phyloP scores from a whole-genome alignment of 2,329 filamentous ascomycete species.

The Alternaria sp. region DNA sequence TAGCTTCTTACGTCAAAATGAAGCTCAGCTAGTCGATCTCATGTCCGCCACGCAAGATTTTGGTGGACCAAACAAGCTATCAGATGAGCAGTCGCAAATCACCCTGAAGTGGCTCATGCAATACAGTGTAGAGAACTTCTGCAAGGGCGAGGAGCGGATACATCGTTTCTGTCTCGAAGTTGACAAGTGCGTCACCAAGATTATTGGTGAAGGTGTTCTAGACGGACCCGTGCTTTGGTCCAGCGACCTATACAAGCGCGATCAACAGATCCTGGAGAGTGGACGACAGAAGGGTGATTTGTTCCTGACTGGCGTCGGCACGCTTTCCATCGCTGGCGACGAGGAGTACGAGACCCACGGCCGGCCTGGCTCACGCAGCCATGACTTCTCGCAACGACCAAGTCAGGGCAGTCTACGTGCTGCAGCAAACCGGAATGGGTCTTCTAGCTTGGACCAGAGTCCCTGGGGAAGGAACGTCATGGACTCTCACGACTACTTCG shows the following conservation, averaged over 20 bases:
- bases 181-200: conserved; percentile 81
- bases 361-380: conserved; percentile 51
- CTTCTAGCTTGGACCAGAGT: conserved; percentile 74
- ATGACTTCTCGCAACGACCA: conserved; percentile 60
- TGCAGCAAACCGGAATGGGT: conserved; percentile 69
- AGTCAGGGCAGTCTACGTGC: conserved; percentile 66
- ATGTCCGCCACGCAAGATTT: conserved; percentile 83
- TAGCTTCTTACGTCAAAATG: conserved; percentile 77
- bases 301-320: conserved; percentile 57
- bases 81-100: conserved; percentile 91
- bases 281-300: conserved; percentile 60
- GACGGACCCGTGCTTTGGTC: conserved; percentile 92
- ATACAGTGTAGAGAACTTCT: conserved; percentile 88
- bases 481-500: conserved; percentile 75
- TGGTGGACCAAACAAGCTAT: conserved; percentile 91
- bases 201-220: conserved; percentile 83
- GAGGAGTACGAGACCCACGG: conserved; percentile 56
- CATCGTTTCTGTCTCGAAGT: conserved; percentile 93
- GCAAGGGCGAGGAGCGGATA: conserved; percentile 91
- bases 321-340: conserved; percentile 59
- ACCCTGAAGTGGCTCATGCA: conserved; percentile 83
- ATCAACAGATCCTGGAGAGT: conserved; percentile 69
- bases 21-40: conserved; percentile 86
- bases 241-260: conserved; percentile 83
- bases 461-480: conserved; percentile 71